A percentile compares a stretch with the other conserved stretches of the same genome.
Evolutionary conservation across 2,329 filamentous ascomycete genomes (phyloP).

Genomic region (Beauveria scarabaeidicola): DNA sequence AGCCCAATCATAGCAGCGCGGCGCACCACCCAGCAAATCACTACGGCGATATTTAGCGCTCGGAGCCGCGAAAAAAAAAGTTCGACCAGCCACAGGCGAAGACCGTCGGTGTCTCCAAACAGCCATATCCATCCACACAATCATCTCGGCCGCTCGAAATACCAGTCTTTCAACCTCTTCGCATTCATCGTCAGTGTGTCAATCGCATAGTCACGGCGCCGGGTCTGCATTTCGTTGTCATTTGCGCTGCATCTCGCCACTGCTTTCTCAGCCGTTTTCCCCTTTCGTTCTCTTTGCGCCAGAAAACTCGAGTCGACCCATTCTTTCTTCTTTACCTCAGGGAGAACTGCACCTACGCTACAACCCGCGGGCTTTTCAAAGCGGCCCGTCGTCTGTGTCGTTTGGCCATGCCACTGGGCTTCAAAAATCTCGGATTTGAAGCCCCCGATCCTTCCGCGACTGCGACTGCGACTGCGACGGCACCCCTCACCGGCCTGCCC

Average conservation of each 20-base stretch:
- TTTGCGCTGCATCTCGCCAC: background rate
- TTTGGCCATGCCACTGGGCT: constrained; percentile 12
- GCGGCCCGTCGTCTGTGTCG: background rate
- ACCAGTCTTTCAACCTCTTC: background rate
- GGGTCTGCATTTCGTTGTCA: background rate
- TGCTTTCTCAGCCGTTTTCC: background rate
- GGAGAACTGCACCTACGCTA: background rate
- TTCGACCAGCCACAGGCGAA: constrained; percentile 3
- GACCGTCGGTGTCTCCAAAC: background rate
- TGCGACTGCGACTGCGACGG: constrained; percentile 4
- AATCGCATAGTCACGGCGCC: background rate
- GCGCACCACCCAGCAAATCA: constrained; percentile 6
- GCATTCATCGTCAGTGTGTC: background rate
- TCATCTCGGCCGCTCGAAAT: background rate
- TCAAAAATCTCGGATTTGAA: constrained; percentile 11
- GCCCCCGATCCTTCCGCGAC: constrained; percentile 10
- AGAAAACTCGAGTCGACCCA: background rate
- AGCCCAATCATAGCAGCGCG: constrained; percentile 8
- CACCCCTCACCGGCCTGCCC: constrained; percentile 1
- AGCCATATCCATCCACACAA: background rate
- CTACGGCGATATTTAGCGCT: constrained; percentile 10
- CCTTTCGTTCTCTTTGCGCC: background rate
- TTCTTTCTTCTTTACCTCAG: background rate
- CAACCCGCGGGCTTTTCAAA: background rate
- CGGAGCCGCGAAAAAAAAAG: constrained; percentile 12